Base-by-base conservation (phyloP, 2,329 filamentous ascomycete genomes). In the Penicillium sclerotigenum region DNA sequence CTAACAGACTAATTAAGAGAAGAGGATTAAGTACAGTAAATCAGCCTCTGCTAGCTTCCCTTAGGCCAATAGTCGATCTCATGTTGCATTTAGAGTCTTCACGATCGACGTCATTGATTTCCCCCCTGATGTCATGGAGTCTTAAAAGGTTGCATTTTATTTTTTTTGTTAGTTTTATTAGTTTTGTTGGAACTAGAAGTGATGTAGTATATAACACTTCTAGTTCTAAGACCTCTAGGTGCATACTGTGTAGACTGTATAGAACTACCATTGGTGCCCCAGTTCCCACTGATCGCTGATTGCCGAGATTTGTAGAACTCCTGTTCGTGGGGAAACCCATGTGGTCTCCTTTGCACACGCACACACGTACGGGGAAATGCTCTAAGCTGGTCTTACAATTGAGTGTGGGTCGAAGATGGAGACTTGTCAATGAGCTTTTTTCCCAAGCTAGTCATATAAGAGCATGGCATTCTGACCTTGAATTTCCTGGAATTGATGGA, bases 41-140 rank as follows among this genome's bases (percentile, higher is more conserved):
- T 26, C n/a, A 41, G 16, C 20, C 20, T 49, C 43, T 16, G 6
- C 26, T 47, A 52, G 47, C 14, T 33, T 8, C 4, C 20, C 47
- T 16, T 28, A 46, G 49, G 50, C 55, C 57, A 61, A 59, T 62
- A 52, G 52, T n/a, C 4, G 13, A 53, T 45, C 47, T 52, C 13
- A 42, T 38, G 59, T 49, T 53, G 49, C 50, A 57, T 38, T 49
- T 16, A 13, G n/a, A 43, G 36, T 49, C 37, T 41, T 53, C 55
- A 51, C 61, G 58, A 65, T 66, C 59, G 61, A 66, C 64, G 63
- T 64, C 63, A 66, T 63, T 55, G 57, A n/a, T 22, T 16, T 22
- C 18, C 18, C 22, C 18, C 31, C 50, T 65, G 64, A 65, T 64
- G 62, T 66, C 64, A 66, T 45, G 29, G 14, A 57, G 22, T 37